Conservation (phyloP, 139 green algal species). For the Mychonastes homosphaera region DNA sequence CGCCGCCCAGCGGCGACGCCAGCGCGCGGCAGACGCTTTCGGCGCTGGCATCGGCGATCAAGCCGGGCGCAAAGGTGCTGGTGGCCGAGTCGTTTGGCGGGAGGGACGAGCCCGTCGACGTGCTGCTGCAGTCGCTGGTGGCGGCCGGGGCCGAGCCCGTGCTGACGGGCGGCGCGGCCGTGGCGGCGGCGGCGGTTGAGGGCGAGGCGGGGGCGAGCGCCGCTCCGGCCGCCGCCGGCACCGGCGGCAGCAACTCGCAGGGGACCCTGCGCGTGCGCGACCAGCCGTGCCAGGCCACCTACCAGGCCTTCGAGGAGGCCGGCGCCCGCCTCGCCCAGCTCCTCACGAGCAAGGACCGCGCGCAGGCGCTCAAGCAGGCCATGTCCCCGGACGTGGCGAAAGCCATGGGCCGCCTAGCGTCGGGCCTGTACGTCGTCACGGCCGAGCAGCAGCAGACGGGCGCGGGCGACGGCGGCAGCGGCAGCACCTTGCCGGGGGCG, state of each 20-base stretch:
- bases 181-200: no score
- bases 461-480: no score
- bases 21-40: constrained; percentile 48
- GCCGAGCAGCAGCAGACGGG: no score
- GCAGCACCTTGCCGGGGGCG: constrained; percentile 32
- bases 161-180: no score
- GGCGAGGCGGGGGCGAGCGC: no score
- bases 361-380: constrained; percentile 61
- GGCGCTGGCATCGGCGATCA: constrained; percentile 60
- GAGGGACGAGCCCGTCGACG: constrained; percentile 88
- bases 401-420: constrained; percentile 8
- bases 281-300: constrained; percentile 38
- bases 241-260: no score
- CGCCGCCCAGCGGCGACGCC: constrained; percentile 36
- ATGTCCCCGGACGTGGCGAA: constrained; percentile 61
- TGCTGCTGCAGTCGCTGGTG: constrained; percentile 50
- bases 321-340: constrained; percentile 73
- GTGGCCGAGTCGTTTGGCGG: constrained; percentile 90
- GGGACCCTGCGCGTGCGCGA: constrained; percentile 78
- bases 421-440: neutral
- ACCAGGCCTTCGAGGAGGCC: constrained; percentile 88
- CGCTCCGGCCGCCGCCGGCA: no score
- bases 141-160: constrained; percentile 41
- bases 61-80: constrained; percentile 77
- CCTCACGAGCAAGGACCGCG: constrained; percentile 68